Evolutionary conservation across 495 filamentous ascomycete species (phyloP).

Genomic region (Thozetella sp.): DNA sequence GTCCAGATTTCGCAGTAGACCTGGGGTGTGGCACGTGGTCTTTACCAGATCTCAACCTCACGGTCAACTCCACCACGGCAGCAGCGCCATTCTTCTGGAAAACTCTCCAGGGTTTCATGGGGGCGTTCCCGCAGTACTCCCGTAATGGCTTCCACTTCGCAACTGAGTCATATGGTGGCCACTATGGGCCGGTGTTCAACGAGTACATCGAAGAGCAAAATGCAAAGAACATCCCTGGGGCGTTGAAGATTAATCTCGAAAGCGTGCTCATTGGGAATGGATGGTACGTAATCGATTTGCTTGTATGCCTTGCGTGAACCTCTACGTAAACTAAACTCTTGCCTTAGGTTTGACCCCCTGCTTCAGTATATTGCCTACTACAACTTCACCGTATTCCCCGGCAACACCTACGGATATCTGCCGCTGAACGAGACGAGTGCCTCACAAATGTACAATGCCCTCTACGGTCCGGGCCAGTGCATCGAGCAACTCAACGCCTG

Average conservation of each 20-base stretch:
- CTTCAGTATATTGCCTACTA: constrained; percentile 66
- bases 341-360: constrained; percentile 56
- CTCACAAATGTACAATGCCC: constrained; percentile 56
- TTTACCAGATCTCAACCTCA: constrained; percentile 47
- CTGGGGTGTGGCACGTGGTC: constrained; percentile 54
- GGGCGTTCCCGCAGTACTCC: constrained; percentile 63
- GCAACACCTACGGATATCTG: constrained; percentile 62
- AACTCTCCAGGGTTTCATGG: constrained; percentile 64
- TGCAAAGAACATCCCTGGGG: constrained; percentile 46
- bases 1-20: constrained; percentile 52
- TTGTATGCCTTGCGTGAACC: not conserved
- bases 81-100: constrained; percentile 63
- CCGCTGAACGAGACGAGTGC: constrained; percentile 47
- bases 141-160: constrained; percentile 59
- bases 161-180: constrained; percentile 66
- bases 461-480: constrained; percentile 66
- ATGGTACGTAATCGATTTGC: constrained; percentile 18
- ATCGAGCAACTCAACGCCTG: constrained; percentile 59
- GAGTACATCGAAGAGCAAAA: constrained; percentile 73
- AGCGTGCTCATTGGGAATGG: constrained; percentile 53
- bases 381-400: constrained; percentile 57
- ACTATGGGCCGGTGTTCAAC: constrained; percentile 67
- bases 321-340: not conserved
- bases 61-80: constrained; percentile 52
- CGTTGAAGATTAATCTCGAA: constrained; percentile 54